Evolutionary conservation across 73 alveolate genomes (phyloP).

Genomic region (Paramecium tetraurelia): DNA sequence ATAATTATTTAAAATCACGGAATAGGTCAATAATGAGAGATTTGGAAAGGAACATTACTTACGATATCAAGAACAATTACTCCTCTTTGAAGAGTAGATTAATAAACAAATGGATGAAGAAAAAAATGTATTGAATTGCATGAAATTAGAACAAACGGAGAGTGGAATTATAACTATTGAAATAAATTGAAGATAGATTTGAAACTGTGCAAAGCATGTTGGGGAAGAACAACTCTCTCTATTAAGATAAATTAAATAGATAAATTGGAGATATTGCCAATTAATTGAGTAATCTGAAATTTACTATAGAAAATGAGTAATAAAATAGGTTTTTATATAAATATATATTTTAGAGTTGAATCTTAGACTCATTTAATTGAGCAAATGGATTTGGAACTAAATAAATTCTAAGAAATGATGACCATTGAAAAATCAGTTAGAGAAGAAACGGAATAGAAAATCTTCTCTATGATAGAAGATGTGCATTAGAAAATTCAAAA

Average conservation of each 20-base stretch:
- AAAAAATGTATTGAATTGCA: background rate
- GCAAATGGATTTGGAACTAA: background rate
- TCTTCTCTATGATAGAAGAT: conserved; percentile 70
- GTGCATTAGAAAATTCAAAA: conserved; percentile 58
- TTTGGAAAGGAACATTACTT: background rate
- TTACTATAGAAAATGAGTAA: background rate
- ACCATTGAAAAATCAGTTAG: conserved; percentile 63
- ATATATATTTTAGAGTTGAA: background rate
- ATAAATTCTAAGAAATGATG: conserved; percentile 68
- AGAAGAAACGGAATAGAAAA: conserved; percentile 65
- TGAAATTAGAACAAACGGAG: background rate
- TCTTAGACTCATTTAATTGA: background rate
- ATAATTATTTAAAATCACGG: background rate
- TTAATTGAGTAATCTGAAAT: background rate
- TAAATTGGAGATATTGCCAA: background rate
- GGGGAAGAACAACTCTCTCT: background rate
- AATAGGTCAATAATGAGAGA: background rate
- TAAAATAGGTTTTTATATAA: background rate
- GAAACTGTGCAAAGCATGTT: background rate
- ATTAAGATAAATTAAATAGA: background rate
- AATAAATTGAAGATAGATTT: conserved; percentile 3
- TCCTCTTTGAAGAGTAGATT: background rate
- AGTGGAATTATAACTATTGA: background rate
- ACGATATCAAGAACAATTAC: background rate
- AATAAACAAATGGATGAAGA: background rate